Conservation (phyloP, 2,329 filamentous ascomycete species). For the Aureobasidium leucospermi region DNA sequence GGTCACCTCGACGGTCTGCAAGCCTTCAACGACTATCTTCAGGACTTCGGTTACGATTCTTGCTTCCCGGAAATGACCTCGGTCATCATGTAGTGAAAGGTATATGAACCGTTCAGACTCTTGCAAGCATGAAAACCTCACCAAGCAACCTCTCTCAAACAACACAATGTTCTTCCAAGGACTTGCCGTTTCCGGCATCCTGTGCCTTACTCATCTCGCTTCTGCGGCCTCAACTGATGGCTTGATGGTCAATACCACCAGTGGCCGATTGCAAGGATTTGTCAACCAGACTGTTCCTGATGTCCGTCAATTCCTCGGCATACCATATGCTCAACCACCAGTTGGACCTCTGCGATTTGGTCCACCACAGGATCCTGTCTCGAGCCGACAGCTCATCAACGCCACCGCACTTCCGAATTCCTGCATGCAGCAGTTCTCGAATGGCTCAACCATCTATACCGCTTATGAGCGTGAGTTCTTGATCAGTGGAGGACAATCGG, state of each 20-base stretch:
- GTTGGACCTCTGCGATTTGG: slow-evolving; percentile 26
- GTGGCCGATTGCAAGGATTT: slow-evolving; percentile 35
- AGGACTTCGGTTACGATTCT: not conserved
- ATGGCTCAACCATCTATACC: slow-evolving; percentile 13
- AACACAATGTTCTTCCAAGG: not conserved
- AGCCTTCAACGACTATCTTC: not conserved
- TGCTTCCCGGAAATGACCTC: not conserved
- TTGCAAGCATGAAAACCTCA: too few species aligned
- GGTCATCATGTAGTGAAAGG: not conserved
- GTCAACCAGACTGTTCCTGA: slow-evolving; percentile 31
- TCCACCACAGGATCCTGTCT: slow-evolving; percentile 18
- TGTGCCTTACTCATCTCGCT: not conserved
- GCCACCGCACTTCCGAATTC: slow-evolving; percentile 14
- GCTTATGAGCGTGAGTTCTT: slow-evolving; percentile 14
- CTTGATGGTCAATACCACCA: slow-evolving; percentile 24
- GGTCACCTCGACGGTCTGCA: not conserved
- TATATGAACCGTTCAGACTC: not conserved
- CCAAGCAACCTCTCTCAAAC: not conserved
- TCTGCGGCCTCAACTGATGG: not conserved
- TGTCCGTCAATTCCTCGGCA: slow-evolving; percentile 41
- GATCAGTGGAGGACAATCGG: slow-evolving; percentile 18
- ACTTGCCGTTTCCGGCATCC: not conserved
- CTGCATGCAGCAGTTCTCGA: slow-evolving; percentile 17
- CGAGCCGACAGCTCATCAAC: not conserved
- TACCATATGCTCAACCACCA: slow-evolving; percentile 32